These are phyloP conservation scores for Intubia oerlemansii DNA, from an alignment of 2,329 filamentous ascomycete genomes.

Conservation along the genomic window DNA sequence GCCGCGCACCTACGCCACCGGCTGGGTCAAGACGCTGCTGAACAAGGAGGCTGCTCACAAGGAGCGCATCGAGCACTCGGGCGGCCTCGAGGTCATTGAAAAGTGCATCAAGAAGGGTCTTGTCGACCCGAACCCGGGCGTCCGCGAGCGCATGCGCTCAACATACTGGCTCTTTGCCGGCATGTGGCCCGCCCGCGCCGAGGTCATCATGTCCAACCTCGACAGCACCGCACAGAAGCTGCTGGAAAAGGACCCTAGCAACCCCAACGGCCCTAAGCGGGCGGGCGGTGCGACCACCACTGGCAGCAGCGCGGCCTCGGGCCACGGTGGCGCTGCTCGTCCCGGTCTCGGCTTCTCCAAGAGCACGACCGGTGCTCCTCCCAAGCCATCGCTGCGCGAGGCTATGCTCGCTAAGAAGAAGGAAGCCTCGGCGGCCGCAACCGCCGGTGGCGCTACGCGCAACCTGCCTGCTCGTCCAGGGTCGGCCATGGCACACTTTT, in stretches of 20 bases:
- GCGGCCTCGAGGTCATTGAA: conserved; percentile 63
- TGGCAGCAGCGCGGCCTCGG: background rate
- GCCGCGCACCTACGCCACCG: conserved; percentile 54
- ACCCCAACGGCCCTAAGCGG: conserved; percentile 48
- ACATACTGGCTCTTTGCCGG: conserved; percentile 71
- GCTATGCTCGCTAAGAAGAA: conserved; percentile 69
- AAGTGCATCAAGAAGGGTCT: conserved; percentile 80
- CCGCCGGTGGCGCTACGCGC: conserved; percentile 12
- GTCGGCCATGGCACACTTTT: conserved; percentile 41
- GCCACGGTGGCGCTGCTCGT: conserved; percentile 16
- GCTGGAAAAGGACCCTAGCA: conserved; percentile 64
- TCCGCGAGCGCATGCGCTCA: conserved; percentile 65
- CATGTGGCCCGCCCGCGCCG: conserved; percentile 59
- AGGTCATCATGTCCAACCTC: conserved; percentile 52
- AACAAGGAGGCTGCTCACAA: conserved; percentile 62
- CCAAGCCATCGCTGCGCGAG: conserved; percentile 54
- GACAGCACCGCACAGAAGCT: conserved; percentile 61
- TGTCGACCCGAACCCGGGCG: conserved; percentile 72
- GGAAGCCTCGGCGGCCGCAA: conserved; percentile 22
- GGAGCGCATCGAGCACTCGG: conserved; percentile 61
- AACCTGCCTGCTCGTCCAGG: conserved; percentile 35
- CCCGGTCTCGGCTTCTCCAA: conserved; percentile 40
- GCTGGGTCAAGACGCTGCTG: conserved; percentile 70
- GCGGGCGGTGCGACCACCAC: conserved; percentile 9
- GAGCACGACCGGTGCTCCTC: conserved; percentile 32